Conservation (phyloP, 2,329 filamentous ascomycete species). For the Remersonia thermophila region DNA sequence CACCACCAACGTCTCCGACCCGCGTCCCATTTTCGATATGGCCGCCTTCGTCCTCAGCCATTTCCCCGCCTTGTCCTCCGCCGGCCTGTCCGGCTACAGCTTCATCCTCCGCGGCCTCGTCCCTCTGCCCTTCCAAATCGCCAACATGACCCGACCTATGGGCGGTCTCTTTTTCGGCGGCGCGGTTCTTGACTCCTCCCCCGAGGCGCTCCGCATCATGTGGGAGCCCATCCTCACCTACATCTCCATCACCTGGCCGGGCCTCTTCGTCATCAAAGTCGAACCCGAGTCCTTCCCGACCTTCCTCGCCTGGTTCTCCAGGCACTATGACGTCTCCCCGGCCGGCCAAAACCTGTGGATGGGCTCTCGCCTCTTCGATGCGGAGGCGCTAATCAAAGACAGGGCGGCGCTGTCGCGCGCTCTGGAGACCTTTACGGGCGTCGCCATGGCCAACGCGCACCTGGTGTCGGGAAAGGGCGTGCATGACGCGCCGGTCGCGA, state of each 20-base stretch:
- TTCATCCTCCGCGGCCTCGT: constrained; percentile 26
- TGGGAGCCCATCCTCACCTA: constrained; percentile 27
- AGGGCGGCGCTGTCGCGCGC: constrained; percentile 25
- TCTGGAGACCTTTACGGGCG: constrained; percentile 23
- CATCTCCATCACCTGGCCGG: constrained; percentile 27
- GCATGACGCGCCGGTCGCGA: constrained; percentile 22
- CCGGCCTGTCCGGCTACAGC: constrained; percentile 38
- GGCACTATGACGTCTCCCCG: constrained; percentile 23
- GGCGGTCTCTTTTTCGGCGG: constrained; percentile 25
- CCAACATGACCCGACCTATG: constrained; percentile 18
- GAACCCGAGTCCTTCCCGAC: constrained; percentile 20
- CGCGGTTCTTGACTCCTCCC: constrained; percentile 26
- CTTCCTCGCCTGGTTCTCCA: constrained; percentile 27
- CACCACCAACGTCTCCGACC: constrained; percentile 22
- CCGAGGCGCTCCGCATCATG: constrained; percentile 17
- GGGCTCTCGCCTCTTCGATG: constrained; percentile 33
- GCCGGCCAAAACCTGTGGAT: constrained; percentile 26
- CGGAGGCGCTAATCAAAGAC: constrained; percentile 24
- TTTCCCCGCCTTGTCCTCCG: constrained; percentile 34
- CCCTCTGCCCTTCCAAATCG: constrained; percentile 27
- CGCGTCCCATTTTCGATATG: constrained; percentile 28
- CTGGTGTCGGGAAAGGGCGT: constrained; percentile 34
- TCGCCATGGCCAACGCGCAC: constrained; percentile 22
- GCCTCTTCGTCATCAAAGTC: constrained; percentile 11
- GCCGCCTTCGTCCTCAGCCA: constrained; percentile 33